Percentiles rank a stretch among this genome's conserved stretches.
These are phyloP conservation scores for Tolypocladium guangdongense DNA, from an alignment of 2,329 filamentous ascomycete genomes.

Conservation along the genomic window DNA sequence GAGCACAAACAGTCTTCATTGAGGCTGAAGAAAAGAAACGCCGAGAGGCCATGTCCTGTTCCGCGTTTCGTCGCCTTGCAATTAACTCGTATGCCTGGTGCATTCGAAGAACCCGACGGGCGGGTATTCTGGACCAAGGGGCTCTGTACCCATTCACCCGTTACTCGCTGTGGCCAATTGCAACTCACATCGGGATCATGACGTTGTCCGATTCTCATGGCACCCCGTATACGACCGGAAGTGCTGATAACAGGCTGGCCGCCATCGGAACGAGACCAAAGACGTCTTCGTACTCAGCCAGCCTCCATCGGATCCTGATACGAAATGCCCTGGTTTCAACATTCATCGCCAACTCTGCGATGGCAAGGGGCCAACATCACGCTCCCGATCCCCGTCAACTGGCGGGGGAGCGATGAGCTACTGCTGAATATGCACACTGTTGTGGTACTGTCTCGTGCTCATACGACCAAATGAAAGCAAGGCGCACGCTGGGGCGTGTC, in stretches of 20 bases:
- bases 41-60: not conserved
- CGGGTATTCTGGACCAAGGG: not conserved
- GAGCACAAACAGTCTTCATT: not conserved
- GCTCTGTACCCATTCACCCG: not conserved
- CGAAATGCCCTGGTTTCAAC: not conserved
- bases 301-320: not conserved
- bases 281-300: not conserved
- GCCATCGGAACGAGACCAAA: not conserved
- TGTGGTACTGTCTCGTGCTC: not conserved
- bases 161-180: not conserved
- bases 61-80: not conserved
- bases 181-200: not conserved
- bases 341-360: not conserved
- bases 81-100: too few species aligned
- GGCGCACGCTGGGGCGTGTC: slow-evolving; percentile 10
- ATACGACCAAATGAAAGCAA: not conserved
- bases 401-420: not conserved
- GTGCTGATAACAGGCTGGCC: not conserved
- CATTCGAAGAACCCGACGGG: not conserved
- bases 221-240: not conserved
- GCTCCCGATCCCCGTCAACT: not conserved
- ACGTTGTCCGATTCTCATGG: not conserved
- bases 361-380: not conserved
- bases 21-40: not conserved
- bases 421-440: not conserved